Evolutionary conservation across 768 basidiomycete genomes (phyloP).

Genomic region (Agaricus bisporus): DNA sequence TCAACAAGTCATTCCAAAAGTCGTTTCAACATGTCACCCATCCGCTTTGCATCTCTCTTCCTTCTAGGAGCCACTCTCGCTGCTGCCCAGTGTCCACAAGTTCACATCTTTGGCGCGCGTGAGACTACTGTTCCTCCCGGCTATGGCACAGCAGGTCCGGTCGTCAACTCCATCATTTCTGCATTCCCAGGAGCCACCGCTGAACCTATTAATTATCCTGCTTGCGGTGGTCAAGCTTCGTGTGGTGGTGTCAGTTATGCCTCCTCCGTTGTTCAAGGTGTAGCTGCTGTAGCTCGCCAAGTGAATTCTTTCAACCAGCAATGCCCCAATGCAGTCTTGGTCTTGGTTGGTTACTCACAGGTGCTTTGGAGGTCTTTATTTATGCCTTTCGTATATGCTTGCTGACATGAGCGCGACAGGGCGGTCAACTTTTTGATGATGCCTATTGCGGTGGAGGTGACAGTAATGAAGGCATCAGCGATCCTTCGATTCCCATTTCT

Average conservation of each 20-base stretch:
- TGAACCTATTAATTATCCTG: constrained; percentile 29
- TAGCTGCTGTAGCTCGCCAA: constrained; percentile 22
- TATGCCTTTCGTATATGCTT: too few relatives aligned
- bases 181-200: constrained; percentile 24
- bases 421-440: constrained; percentile 28
- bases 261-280: constrained; percentile 23
- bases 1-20: too few relatives aligned
- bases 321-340: constrained; percentile 25
- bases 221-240: constrained; percentile 26
- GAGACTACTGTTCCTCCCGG: constrained; percentile 27
- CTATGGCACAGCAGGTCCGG: constrained; percentile 23
- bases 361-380: too few relatives aligned
- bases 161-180: constrained; percentile 21
- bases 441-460: constrained; percentile 29
- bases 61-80: too few relatives aligned
- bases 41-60: too few relatives aligned
- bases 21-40: too few relatives aligned
- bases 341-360: constrained; percentile 3
- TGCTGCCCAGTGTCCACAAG: constrained; percentile 18
- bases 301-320: constrained; percentile 26
- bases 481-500: constrained; percentile 24
- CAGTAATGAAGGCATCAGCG: constrained; percentile 22
- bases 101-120: constrained; percentile 29
- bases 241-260: constrained; percentile 28
- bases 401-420: constrained; percentile 12